Conservation (phyloP, 129 eudicot species). For the Escallonia rubra region DNA sequence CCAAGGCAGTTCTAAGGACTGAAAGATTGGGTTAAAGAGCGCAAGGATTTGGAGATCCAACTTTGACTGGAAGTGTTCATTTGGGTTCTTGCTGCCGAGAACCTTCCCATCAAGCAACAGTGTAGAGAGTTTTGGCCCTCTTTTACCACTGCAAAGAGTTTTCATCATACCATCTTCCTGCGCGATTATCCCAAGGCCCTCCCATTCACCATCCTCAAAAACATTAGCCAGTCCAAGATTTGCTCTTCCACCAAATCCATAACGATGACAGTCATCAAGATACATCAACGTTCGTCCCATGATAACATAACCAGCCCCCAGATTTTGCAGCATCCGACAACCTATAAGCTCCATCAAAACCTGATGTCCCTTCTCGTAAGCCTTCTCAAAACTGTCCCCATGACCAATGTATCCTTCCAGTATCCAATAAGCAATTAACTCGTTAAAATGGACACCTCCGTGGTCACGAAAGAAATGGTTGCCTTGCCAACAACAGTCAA, state of each 20-base stretch:
- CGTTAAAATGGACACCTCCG: slow-evolving; percentile 40
- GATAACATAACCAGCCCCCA: slow-evolving; percentile 36
- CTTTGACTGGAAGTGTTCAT: slow-evolving; percentile 1
- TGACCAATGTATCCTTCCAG: slow-evolving; percentile 54
- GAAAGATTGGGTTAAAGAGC: slow-evolving; percentile 12
- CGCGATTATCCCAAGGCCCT: slow-evolving; percentile 31
- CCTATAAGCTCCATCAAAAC: slow-evolving; percentile 48
- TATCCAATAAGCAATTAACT: slow-evolving; percentile 55
- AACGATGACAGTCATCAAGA: background rate
- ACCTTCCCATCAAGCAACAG: slow-evolving; percentile 38
- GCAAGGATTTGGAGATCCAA: slow-evolving; percentile 12
- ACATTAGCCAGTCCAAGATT: slow-evolving; percentile 38
- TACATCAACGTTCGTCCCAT: background rate
- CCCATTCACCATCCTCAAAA: slow-evolving; percentile 3
- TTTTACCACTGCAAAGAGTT: slow-evolving; percentile 12
- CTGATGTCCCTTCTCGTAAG: slow-evolving; percentile 42
- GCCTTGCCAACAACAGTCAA: slow-evolving; percentile 35
- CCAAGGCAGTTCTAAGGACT: slow-evolving; percentile 6
- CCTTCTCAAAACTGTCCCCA: slow-evolving; percentile 12
- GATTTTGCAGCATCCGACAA: slow-evolving; percentile 29
- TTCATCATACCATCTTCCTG: slow-evolving; percentile 31
- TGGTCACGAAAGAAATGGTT: slow-evolving; percentile 28
- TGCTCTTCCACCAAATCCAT: slow-evolving; percentile 11
- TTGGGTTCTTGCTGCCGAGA: slow-evolving; percentile 9
- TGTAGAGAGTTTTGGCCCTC: slow-evolving; percentile 21